A percentile compares a stretch with the other conserved stretches of the same genome.
phyloP scores from a whole-genome alignment of 148 eudicot genomes.

The Limonium bicolor region DNA sequence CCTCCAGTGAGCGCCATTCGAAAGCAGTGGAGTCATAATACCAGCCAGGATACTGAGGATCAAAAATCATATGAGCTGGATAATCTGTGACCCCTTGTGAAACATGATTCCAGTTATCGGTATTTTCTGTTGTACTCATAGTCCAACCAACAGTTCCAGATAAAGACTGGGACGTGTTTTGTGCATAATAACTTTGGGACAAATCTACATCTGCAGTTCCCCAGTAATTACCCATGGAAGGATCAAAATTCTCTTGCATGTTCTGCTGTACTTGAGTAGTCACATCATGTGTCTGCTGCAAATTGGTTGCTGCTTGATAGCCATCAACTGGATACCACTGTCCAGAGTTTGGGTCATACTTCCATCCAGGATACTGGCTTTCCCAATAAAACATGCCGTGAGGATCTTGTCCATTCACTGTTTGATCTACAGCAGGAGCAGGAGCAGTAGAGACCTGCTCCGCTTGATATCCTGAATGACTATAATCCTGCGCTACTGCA shows the following conservation, averaged over 20 bases:
- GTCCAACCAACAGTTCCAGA: slow-evolving; percentile 38
- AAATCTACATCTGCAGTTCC: slow-evolving; percentile 27
- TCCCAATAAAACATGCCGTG: slow-evolving; percentile 52
- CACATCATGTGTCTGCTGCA: slow-evolving; percentile 7
- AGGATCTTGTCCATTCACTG: slow-evolving; percentile 20
- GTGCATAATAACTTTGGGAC: slow-evolving; percentile 34
- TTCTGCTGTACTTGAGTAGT: slow-evolving; percentile 6
- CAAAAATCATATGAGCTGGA: slow-evolving; percentile 70
- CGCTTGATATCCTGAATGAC: slow-evolving; percentile 21
- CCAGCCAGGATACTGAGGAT: slow-evolving; percentile 93
- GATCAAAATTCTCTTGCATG: slow-evolving; percentile 18
- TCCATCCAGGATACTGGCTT: slow-evolving; percentile 90
- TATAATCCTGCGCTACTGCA: slow-evolving; percentile 7
- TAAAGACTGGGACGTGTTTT: slow-evolving; percentile 40
- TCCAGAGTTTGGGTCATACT: slow-evolving; percentile 53
- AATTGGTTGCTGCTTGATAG: slow-evolving; percentile 21
- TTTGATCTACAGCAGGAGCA: slow-evolving; percentile 25
- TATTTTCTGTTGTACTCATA: slow-evolving; percentile 25
- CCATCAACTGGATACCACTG: slow-evolving; percentile 82
- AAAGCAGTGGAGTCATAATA: slow-evolving; percentile 63
- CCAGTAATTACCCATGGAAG: slow-evolving; percentile 14
- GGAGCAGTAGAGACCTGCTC: slow-evolving; percentile 12
- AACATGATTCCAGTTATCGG: slow-evolving; percentile 37
- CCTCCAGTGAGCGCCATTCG: slow-evolving; percentile 55
- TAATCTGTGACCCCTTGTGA: slow-evolving; percentile 33